Percentiles rank a stretch among this genome's conserved stretches.
phyloP scores from a whole-genome alignment of 768 basidiomycete species.

The Terana coerulea region DNA sequence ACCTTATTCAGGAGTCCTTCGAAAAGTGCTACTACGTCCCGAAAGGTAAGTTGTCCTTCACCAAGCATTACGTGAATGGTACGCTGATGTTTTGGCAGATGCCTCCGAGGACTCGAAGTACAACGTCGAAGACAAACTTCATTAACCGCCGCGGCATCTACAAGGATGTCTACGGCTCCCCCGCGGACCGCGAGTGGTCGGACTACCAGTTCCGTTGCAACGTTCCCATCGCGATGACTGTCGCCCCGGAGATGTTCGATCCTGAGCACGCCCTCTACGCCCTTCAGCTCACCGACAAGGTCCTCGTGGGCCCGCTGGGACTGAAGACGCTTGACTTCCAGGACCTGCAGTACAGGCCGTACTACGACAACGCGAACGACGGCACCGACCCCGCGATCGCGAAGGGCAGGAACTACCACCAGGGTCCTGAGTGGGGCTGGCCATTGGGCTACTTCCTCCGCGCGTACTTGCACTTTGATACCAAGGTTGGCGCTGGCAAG shows the following conservation, averaged over 20 bases:
- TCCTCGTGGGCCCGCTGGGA: constrained; percentile 84
- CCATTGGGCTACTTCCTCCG: constrained; percentile 93
- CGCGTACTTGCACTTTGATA: constrained; percentile 89
- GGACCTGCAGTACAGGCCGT: constrained; percentile 86
- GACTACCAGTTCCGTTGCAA: constrained; percentile 95
- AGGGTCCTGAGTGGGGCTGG: constrained; percentile 97
- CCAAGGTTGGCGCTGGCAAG: constrained; percentile 58
- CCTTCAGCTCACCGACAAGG: constrained; percentile 73
- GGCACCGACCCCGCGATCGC: constrained; percentile 78
- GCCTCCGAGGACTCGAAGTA: constrained; percentile 67
- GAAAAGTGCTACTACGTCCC: constrained; percentile 93
- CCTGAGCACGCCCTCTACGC: constrained; percentile 75
- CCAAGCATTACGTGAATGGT: neutral
- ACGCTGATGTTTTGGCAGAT: constrained; percentile 41
- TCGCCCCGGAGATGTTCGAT: constrained; percentile 94
- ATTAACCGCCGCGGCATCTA: constrained; percentile 94
- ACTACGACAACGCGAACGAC: constrained; percentile 94
- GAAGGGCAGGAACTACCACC: constrained; percentile 94
- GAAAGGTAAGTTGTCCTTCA: constrained; percentile 42
- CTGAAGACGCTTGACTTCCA: constrained; percentile 93
- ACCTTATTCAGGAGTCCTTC: constrained; percentile 81
- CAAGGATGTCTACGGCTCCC: constrained; percentile 96
- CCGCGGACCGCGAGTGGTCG: constrained; percentile 85
- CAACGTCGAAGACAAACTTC: constrained; percentile 60
- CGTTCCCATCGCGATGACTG: constrained; percentile 94